phyloP scores from a whole-genome alignment of 2,329 filamentous ascomycete genomes.

The Diaporthe vexans region DNA sequence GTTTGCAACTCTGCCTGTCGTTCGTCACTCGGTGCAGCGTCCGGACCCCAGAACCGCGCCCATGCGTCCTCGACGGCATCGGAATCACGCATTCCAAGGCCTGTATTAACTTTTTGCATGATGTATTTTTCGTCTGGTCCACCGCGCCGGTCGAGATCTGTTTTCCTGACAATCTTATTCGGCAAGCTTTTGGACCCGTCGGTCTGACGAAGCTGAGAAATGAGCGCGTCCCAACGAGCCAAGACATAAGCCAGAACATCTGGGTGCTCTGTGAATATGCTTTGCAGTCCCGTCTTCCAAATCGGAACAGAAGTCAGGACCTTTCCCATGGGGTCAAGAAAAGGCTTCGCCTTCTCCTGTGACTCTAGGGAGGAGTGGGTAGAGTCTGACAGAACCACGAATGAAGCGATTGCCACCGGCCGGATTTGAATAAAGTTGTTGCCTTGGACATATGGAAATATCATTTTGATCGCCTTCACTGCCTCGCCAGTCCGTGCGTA shows the following conservation, averaged over 20 bases:
- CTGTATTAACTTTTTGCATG: slow-evolving; percentile 47
- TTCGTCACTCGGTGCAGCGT: slow-evolving; percentile 42
- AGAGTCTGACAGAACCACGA: slow-evolving; percentile 54
- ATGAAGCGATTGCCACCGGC: slow-evolving; percentile 56
- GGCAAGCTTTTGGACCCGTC: background rate
- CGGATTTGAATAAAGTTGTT: slow-evolving; percentile 47
- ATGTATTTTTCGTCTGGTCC: slow-evolving; percentile 31
- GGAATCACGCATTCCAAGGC: slow-evolving; percentile 47
- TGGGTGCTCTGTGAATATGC: slow-evolving; percentile 44
- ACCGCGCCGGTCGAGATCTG: background rate
- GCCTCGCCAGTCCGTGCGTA: slow-evolving; percentile 46
- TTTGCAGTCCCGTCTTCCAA: slow-evolving; percentile 38
- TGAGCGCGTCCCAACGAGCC: slow-evolving; percentile 38
- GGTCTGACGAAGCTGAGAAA: slow-evolving; percentile 38
- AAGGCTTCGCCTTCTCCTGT: slow-evolving; percentile 44
- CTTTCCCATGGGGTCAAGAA: slow-evolving; percentile 46
- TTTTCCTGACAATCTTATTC: background rate
- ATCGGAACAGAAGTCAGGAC: slow-evolving; percentile 42
- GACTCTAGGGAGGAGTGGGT: slow-evolving; percentile 42
- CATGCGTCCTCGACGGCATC: slow-evolving; percentile 47
- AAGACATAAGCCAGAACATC: slow-evolving; percentile 45
- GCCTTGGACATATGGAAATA: slow-evolving; percentile 53
- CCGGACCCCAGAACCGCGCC: slow-evolving; percentile 48
- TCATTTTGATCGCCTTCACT: slow-evolving; percentile 48
- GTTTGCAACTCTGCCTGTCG: slow-evolving; percentile 41